These are phyloP conservation scores for Colletotrichum tamarilloi DNA, from an alignment of 2,329 filamentous ascomycete genomes.

Conservation along the genomic window DNA sequence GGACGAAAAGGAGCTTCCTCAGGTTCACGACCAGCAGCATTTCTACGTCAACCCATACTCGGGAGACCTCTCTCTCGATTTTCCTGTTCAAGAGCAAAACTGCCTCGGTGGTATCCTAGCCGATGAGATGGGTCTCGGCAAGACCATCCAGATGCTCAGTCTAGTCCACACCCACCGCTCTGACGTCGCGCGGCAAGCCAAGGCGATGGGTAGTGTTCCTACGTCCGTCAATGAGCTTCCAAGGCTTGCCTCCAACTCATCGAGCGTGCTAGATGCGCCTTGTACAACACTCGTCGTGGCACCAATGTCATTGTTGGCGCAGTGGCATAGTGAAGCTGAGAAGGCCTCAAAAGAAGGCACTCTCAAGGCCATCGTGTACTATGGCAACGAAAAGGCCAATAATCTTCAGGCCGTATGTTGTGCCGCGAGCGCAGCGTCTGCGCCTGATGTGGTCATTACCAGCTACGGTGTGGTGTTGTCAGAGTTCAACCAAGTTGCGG, in stretches of 20 bases:
- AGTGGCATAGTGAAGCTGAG: constrained; percentile 96
- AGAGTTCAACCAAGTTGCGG: constrained; percentile 81
- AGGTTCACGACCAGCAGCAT: constrained; percentile 71
- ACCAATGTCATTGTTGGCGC: constrained; percentile 94
- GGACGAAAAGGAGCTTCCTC: constrained; percentile 80
- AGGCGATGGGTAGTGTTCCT: constrained; percentile 42
- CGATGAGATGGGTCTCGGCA: constrained; percentile 97
- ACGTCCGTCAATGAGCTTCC: constrained; percentile 70
- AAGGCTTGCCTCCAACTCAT: constrained; percentile 67
- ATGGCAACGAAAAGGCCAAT: constrained; percentile 84
- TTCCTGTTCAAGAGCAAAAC: constrained; percentile 93
- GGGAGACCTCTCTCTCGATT: constrained; percentile 90
- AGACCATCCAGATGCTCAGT: constrained; percentile 98
- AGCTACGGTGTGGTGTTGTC: constrained; percentile 94
- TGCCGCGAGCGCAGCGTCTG: constrained; percentile 75
- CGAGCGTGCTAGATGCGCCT: constrained; percentile 75
- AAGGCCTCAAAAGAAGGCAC: constrained; percentile 89
- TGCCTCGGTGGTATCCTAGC: constrained; percentile 93
- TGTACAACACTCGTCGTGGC: constrained; percentile 96
- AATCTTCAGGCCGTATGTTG: constrained; percentile 86
- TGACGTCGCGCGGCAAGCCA: constrained; percentile 56
- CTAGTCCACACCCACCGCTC: constrained; percentile 87
- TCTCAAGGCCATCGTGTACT: constrained; percentile 89
- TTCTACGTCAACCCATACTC: constrained; percentile 99
- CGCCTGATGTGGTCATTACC: constrained; percentile 92